Evolutionary conservation across 2,329 filamentous ascomycete genomes (phyloP).

Genomic region (Bipolaris victoriae): DNA sequence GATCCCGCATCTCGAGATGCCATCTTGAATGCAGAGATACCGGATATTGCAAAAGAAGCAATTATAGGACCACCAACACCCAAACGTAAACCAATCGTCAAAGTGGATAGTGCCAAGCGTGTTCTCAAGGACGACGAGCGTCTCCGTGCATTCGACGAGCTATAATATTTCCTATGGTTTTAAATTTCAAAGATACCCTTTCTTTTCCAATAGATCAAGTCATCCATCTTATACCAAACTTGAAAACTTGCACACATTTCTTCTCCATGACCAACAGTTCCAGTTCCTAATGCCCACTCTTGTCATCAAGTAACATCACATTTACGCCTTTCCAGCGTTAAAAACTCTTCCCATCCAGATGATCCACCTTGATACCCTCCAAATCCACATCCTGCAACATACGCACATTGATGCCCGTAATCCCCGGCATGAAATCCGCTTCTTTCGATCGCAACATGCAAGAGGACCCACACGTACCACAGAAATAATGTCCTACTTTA

Average conservation of each 20-base stretch:
- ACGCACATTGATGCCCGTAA: conserved; percentile 13
- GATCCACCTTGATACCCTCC: conserved; percentile 31
- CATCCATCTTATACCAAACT: background rate
- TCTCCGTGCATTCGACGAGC: conserved; percentile 34
- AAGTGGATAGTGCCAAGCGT: conserved; percentile 8
- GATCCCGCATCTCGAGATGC: conserved; percentile 28
- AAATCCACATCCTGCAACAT: conserved; percentile 38
- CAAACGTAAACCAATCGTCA: conserved; percentile 9
- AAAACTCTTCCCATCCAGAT: conserved; percentile 34
- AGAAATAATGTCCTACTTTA: conserved; percentile 38
- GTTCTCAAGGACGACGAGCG: conserved; percentile 20
- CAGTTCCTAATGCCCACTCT: no score
- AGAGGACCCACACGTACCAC: conserved; percentile 38
- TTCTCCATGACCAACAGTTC: background rate
- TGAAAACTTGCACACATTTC: background rate
- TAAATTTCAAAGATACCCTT: conserved; percentile 22
- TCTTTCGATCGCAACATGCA: conserved; percentile 28
- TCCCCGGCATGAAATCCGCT: conserved; percentile 22
- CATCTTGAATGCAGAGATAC: conserved; percentile 39
- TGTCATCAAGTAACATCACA: no score
- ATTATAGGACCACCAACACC: conserved; percentile 28
- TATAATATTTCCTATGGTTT: conserved; percentile 16
- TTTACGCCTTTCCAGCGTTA: background rate
- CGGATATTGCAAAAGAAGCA: conserved; percentile 44
- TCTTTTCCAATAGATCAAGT: background rate